Evolutionary conservation across 2,329 filamentous ascomycete genomes (phyloP).

Genomic region (Trichoderma atroviride): DNA sequence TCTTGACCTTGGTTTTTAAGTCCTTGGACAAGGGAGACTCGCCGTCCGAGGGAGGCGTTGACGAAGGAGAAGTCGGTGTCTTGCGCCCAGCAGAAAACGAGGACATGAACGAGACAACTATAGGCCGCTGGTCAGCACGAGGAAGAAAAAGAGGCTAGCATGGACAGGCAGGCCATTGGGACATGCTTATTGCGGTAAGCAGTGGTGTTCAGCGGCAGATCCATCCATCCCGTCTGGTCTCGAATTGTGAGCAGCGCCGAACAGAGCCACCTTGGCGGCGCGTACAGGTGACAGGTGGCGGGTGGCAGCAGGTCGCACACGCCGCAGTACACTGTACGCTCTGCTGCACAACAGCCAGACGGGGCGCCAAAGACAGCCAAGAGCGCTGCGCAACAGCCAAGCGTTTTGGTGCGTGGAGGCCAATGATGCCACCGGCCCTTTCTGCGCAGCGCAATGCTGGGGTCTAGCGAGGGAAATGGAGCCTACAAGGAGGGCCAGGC

Average conservation of each 20-base stretch:
- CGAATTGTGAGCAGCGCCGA: neutral
- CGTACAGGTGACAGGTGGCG: neutral
- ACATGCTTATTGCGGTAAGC: neutral
- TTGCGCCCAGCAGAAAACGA: constrained; percentile 64
- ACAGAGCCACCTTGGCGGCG: neutral
- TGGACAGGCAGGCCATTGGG: neutral
- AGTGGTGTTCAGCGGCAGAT: neutral
- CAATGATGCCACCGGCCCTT: constrained; percentile 14
- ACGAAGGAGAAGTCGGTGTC: constrained; percentile 49
- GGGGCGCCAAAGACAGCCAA: neutral
- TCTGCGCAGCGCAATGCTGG: constrained; percentile 4
- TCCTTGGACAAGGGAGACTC: constrained; percentile 40
- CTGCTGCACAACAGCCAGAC: neutral
- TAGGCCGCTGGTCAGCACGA: neutral
- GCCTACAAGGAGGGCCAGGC: neutral
- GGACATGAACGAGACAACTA: constrained; percentile 89
- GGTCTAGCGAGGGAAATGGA: constrained; percentile 12
- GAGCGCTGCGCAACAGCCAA: neutral
- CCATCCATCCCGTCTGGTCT: neutral
- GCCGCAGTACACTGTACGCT: neutral
- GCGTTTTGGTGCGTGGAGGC: neutral
- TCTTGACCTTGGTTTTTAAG: constrained; percentile 32
- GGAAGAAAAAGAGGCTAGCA: constrained; percentile 4
- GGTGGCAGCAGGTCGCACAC: neutral
- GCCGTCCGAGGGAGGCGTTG: constrained; percentile 47